Conservation (phyloP, 129 eudicot genomes). For the Helianthus annuus region HanXRQr2.0-SUNRISE NC_035448.2:53058521-53059020, state of each 20-base stretch:
- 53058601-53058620: conserved; percentile 46
- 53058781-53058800: conserved; percentile 52
- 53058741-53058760: conserved; percentile 50
- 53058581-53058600: conserved; percentile 39
- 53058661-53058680: conserved; percentile 78
- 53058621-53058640: conserved; percentile 64
- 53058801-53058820: conserved; percentile 53
- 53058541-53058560: conserved; percentile 12
- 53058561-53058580: conserved; percentile 13
- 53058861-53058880: background rate
- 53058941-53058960: background rate
- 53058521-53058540: conserved; percentile 19
- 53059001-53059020: background rate
- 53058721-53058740: conserved; percentile 63
- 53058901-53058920: background rate
- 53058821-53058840: conserved; percentile 60
- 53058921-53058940: background rate
- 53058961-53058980: background rate
- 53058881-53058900: background rate
- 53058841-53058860: conserved; percentile 42
- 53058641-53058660: conserved; percentile 71
- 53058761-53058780: conserved; percentile 50
- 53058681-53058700: conserved; percentile 82
- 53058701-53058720: conserved; percentile 78
- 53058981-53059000: background rate